Evolutionary conservation across 345 rosid species (phyloP), one percentile per base, ranked within the genome.

Genomic region (Eucalyptus microcorys): DNA sequence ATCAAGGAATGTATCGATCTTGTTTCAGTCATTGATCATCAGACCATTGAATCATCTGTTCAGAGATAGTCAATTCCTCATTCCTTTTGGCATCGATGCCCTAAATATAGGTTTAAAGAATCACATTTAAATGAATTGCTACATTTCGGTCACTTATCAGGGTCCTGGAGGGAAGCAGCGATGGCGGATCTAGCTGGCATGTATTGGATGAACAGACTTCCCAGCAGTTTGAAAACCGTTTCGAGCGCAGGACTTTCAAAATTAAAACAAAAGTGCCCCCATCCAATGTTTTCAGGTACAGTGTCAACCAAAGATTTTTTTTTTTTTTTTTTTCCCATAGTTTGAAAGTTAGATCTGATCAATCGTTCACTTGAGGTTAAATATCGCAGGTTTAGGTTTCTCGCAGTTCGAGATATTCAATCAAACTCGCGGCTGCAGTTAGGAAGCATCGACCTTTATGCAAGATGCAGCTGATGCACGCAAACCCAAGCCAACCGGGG

Each of bases 141-240:
- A 8, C 42, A 79, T 81, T 89, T 76, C 27, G 27, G 59, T 30
- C 10, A 66, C 49, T 76, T 9, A 49, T 37, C 86, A 98, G 99
- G 99, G 89, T 97, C 86, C 86, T 98, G 34, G 97, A 98, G 92
- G 99, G 97, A 92, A 98, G 98, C 89, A 89, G 86, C 19, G 96
- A 98, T n/a, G 94, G 95, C 14, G 98, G 99, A 89, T 93, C 93
- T 22, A 92, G 89, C 87, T 97, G 99, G 99, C 91, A 66, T 64
- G 87, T 94, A 90, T 45, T 97, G 87, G 98, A 96, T 90, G 92
- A 90, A 89, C 96, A 90, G 88, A 93, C 92, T 76, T 89, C 94
- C 40, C 96, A 95, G 89, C 79, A 91, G 87, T 97, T 97, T 53
- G 93, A 92, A 86, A 92, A 90, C 59, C 95, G 98, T 37, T 93